phyloP scores from a whole-genome alignment of 768 basidiomycete genomes.

The Phlegmacium glaucopus region DNA sequence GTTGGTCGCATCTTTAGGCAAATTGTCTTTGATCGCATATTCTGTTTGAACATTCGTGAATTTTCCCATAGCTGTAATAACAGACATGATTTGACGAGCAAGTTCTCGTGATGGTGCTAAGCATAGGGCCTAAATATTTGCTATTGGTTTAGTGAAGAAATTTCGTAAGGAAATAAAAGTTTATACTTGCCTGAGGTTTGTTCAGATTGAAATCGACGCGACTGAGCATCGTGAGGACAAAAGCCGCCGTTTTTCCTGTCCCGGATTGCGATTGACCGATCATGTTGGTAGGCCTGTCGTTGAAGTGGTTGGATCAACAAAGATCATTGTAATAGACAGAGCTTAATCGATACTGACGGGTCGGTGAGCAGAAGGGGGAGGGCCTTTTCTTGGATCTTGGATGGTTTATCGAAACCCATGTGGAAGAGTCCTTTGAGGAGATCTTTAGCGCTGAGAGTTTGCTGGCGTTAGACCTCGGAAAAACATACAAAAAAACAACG shows the following conservation, averaged over 20 bases:
- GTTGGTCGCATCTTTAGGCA: constrained; percentile 58
- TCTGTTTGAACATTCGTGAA: constrained; percentile 91
- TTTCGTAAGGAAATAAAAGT: background rate
- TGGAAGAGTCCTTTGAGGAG: constrained; percentile 92
- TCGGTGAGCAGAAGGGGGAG: constrained; percentile 85
- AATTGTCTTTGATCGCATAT: constrained; percentile 90
- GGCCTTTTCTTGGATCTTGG: constrained; percentile 98
- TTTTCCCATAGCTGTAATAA: constrained; percentile 92
- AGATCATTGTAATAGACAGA: too few relatives aligned
- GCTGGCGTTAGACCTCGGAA: background rate
- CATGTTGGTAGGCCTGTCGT: constrained; percentile 88
- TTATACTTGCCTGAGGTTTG: constrained; percentile 67
- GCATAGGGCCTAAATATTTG: constrained; percentile 71
- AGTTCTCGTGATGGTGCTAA: constrained; percentile 97
- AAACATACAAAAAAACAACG: background rate
- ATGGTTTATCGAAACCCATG: constrained; percentile 96
- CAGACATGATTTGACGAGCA: constrained; percentile 96
- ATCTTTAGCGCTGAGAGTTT: constrained; percentile 63
- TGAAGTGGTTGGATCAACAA: background rate
- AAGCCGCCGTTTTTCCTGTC: constrained; percentile 98
- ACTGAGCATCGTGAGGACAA: constrained; percentile 95
- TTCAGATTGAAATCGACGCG: constrained; percentile 82
- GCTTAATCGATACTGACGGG: constrained; percentile 53
- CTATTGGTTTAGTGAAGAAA: background rate
- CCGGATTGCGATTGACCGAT: constrained; percentile 99